phyloP scores from a whole-genome alignment of 139 green algal species.

The Desmodesmus armatus region DNA sequence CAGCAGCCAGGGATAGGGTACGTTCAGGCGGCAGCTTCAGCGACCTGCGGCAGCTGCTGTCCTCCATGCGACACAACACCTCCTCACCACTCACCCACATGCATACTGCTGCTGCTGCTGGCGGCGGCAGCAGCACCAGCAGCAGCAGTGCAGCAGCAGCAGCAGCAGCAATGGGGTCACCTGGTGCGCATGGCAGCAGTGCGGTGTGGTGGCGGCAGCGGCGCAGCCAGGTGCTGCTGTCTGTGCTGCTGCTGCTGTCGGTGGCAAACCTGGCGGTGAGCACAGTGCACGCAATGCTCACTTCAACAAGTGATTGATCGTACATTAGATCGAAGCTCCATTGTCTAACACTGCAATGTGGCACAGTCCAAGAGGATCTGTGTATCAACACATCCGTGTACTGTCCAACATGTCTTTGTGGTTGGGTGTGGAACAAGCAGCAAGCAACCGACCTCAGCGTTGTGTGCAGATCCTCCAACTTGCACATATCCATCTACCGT shows the following conservation, averaged over 20 bases:
- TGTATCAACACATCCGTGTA: too few relatives aligned
- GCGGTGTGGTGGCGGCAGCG: conserved; percentile 12
- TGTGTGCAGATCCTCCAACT: background rate
- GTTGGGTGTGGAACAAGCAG: background rate
- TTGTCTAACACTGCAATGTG: too few relatives aligned
- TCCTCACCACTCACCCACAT: too few relatives aligned
- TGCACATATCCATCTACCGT: background rate
- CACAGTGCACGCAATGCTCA: background rate
- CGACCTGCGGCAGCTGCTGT: background rate
- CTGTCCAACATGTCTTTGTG: background rate
- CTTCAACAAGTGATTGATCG: too few relatives aligned
- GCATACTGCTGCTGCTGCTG: background rate
- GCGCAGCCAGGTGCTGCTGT: background rate
- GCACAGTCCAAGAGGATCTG: too few relatives aligned
- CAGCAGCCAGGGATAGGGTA: too few relatives aligned
- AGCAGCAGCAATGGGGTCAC: background rate
- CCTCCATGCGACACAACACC: too few relatives aligned
- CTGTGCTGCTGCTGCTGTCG: conserved; percentile 24
- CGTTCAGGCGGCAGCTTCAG: background rate
- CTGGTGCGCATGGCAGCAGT: background rate
- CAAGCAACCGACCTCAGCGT: background rate
- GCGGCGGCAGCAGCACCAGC: conserved; percentile 9
- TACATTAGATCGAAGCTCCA: too few relatives aligned
- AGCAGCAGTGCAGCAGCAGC: background rate
- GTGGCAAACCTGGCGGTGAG: conserved; percentile 3